Conservation (phyloP, 2,329 filamentous ascomycete species). For the Colletotrichum ledebouriae region DNA sequence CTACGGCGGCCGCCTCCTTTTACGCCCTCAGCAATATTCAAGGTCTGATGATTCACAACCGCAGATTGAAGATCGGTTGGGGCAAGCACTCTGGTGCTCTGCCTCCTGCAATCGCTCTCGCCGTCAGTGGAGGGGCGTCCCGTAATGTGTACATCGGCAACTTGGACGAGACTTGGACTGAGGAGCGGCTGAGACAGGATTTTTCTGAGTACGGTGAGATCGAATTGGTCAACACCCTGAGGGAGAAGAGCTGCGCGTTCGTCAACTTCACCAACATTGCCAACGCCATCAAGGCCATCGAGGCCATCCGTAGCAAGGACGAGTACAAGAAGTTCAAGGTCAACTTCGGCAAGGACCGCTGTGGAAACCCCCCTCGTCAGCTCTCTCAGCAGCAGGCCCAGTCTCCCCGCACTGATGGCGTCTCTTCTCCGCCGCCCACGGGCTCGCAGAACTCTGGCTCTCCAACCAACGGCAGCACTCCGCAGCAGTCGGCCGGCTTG, state of each 20-base stretch:
- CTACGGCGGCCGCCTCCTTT: constrained; percentile 96
- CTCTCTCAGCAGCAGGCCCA: constrained; percentile 74
- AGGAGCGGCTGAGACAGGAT: constrained; percentile 94
- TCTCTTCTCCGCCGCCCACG: constrained; percentile 69
- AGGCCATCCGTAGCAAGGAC: constrained; percentile 92
- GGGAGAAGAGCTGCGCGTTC: constrained; percentile 99
- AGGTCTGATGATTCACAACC: constrained; percentile 99
- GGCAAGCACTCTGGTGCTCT: constrained; percentile 98
- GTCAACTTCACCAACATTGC: constrained; percentile 99
- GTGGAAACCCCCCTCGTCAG: constrained; percentile 95
- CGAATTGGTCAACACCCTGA: constrained; percentile 94
- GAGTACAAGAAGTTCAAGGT: constrained; percentile 99
- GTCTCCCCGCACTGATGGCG: constrained; percentile 75
- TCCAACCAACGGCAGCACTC: constrained; percentile 68
- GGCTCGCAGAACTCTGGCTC: constrained; percentile 67
- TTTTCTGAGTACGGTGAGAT: constrained; percentile 99
- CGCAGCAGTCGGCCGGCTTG: constrained; percentile 65
- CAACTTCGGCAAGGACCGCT: constrained; percentile 99
- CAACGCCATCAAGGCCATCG: constrained; percentile 99
- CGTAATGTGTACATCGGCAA: constrained; percentile 99
- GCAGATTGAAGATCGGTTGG: constrained; percentile 98
- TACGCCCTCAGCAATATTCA: constrained; percentile 98
- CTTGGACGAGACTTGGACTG: constrained; percentile 95
- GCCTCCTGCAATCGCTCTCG: constrained; percentile 93
- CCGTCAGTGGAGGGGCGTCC: constrained; percentile 96